Conservation (phyloP, 1,139 yeast species). For the Lodderomyces theae region DNA sequence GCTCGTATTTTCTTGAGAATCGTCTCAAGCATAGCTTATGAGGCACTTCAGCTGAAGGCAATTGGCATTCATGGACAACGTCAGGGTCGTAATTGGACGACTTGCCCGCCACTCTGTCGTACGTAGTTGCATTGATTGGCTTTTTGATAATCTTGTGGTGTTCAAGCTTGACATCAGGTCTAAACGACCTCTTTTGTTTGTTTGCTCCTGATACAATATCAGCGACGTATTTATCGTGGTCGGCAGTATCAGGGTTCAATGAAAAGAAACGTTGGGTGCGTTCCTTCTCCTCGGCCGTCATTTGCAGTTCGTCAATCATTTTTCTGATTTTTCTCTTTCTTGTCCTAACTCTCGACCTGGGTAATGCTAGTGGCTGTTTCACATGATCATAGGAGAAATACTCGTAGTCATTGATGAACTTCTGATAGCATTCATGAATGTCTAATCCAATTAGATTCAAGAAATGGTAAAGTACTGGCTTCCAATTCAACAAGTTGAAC, state of each 20-base stretch:
- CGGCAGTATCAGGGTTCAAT: conserved; percentile 20
- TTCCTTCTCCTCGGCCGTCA: conserved; percentile 9
- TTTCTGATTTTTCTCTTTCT: conserved; percentile 8
- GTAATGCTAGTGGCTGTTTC: conserved; percentile 13
- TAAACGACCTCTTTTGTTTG: conserved; percentile 20
- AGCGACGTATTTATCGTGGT: conserved; percentile 28
- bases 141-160: conserved; percentile 17
- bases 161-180: conserved; percentile 13
- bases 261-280: conserved; percentile 18
- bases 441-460: conserved; percentile 39
- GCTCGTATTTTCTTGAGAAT: conserved; percentile 91
- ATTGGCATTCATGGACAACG: conserved; percentile 48
- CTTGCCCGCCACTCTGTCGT: conserved; percentile 28
- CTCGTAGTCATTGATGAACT: conserved; percentile 36
- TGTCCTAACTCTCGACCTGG: conserved; percentile 8
- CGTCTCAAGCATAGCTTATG: conserved; percentile 70
- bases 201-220: conserved; percentile 24
- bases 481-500: conserved; percentile 42
- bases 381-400: conserved; percentile 24
- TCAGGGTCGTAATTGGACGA: conserved; percentile 51
- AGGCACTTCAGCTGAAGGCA: conserved; percentile 47
- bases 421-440: conserved; percentile 37
- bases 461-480: conserved; percentile 45
- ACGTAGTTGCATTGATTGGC: conserved; percentile 24
- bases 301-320: conserved; percentile 4